Conservation (phyloP, 768 basidiomycete species). For the Calvatia gigantea region DNA sequence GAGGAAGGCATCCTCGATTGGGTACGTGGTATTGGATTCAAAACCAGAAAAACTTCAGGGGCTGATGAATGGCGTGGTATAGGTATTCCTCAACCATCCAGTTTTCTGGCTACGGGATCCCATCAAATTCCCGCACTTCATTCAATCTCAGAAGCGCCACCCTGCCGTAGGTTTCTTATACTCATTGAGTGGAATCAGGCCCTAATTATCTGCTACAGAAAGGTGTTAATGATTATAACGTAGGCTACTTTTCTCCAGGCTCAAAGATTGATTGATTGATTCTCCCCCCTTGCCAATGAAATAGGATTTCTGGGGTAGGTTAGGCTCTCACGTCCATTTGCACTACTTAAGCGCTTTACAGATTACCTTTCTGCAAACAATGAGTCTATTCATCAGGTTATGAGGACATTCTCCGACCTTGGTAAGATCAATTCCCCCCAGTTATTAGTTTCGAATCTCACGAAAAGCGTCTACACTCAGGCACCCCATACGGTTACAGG, state of each 20-base stretch:
- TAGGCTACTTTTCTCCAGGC: background rate
- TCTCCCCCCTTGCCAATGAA: background rate
- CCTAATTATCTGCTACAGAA: background rate
- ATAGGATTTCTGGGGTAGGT: constrained; percentile 8
- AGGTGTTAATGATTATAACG: background rate
- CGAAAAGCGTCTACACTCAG: background rate
- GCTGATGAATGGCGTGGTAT: background rate
- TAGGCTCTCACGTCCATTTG: background rate
- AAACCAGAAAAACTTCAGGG: background rate
- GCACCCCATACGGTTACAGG: constrained; percentile 5
- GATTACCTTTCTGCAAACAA: constrained; percentile 48
- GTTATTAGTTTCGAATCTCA: too few relatives aligned
- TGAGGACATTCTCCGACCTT: constrained; percentile 53
- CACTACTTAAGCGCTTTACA: constrained; percentile 11
- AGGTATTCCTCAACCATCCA: constrained; percentile 39
- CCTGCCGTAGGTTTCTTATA: constrained; percentile 36
- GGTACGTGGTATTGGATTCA: background rate
- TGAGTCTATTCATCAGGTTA: constrained; percentile 42
- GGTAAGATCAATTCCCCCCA: constrained; percentile 24
- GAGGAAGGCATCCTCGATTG: constrained; percentile 33
- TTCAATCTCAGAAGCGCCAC: constrained; percentile 47
- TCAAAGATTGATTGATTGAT: background rate
- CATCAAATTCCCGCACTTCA: constrained; percentile 44
- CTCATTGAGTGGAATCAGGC: background rate
- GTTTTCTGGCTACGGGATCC: constrained; percentile 47